phyloP scores from a whole-genome alignment of 805 yeast species.

The Metahyphopichia silvanorum region DNA sequence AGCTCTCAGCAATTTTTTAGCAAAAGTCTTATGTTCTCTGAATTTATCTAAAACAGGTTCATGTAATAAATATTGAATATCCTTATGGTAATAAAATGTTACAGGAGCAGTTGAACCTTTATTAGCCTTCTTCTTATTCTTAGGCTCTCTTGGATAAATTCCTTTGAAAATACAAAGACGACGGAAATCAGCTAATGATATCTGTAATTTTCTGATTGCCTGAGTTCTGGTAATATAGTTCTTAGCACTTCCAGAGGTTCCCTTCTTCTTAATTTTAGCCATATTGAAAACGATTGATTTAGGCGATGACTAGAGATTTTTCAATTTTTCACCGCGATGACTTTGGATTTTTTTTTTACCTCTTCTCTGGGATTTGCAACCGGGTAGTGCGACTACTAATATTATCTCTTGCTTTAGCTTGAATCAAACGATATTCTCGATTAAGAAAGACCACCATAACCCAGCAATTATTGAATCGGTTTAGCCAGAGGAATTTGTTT shows the following conservation, averaged over 20 bases:
- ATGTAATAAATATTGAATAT: slow-evolving; percentile 90
- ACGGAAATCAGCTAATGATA: slow-evolving; percentile 93
- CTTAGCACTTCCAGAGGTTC: slow-evolving; percentile 84
- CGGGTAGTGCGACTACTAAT: too few species aligned
- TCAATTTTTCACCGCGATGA: not conserved
- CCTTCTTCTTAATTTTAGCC: slow-evolving; percentile 79
- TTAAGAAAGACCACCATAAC: not conserved
- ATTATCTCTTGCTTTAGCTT: too few species aligned
- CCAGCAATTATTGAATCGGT: slow-evolving; percentile 1
- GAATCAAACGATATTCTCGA: too few species aligned
- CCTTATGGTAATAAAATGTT: slow-evolving; percentile 91
- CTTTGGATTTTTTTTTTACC: not conserved
- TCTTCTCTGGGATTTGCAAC: not conserved
- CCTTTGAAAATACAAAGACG: slow-evolving; percentile 97
- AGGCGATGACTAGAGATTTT: too few species aligned
- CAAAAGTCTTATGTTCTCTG: slow-evolving; percentile 93
- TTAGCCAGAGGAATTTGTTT: too few species aligned
- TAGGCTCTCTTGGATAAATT: slow-evolving; percentile 94
- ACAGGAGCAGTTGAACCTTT: slow-evolving; percentile 97
- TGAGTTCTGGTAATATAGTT: slow-evolving; percentile 92
- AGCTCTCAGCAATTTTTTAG: slow-evolving; percentile 85
- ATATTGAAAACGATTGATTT: slow-evolving; percentile 18
- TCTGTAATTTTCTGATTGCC: slow-evolving; percentile 88
- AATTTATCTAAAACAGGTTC: slow-evolving; percentile 91
- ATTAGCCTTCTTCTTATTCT: slow-evolving; percentile 93